Conservation (phyloP, 208 protist species). For the Phytomonas francai region DNA sequence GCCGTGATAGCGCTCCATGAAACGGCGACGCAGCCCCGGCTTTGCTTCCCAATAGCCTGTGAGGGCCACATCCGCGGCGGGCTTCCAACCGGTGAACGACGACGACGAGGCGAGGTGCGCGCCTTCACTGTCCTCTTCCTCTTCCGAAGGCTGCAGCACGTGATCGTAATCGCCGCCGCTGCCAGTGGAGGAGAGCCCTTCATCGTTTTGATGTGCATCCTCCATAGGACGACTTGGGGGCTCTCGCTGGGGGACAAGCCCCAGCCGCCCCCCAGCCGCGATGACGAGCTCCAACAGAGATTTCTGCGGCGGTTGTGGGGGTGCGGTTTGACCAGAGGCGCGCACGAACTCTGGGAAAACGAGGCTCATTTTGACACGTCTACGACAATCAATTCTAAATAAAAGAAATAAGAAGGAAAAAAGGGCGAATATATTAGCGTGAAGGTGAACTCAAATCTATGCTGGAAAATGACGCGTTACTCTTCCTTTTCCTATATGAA, state of each 20-base stretch:
- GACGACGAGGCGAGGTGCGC: neutral
- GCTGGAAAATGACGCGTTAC: too few relatives aligned
- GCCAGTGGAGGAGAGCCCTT: slow-evolving; percentile 7
- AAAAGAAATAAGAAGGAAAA: neutral
- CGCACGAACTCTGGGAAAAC: slow-evolving; percentile 43
- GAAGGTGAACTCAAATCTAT: neutral
- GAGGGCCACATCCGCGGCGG: too few relatives aligned
- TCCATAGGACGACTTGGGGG: slow-evolving; percentile 10
- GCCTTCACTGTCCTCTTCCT: neutral
- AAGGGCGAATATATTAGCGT: slow-evolving; percentile 10
- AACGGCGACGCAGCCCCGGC: too few relatives aligned
- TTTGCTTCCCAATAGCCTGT: too few relatives aligned
- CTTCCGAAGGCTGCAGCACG: slow-evolving; percentile 6
- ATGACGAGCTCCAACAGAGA: slow-evolving; percentile 76
- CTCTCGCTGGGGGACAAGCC: slow-evolving; percentile 32
- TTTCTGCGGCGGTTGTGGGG: slow-evolving; percentile 21
- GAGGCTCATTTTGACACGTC: neutral
- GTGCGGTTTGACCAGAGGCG: slow-evolving; percentile 24
- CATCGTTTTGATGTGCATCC: slow-evolving; percentile 12
- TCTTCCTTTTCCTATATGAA: neutral
- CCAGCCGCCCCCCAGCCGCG: slow-evolving; percentile 39
- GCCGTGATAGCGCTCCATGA: too few relatives aligned
- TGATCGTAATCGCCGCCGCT: neutral
- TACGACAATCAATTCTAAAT: too few relatives aligned
- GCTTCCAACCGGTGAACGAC: neutral